Evolutionary conservation across 768 basidiomycete genomes (phyloP).

Genomic region (Suillus sp.): DNA sequence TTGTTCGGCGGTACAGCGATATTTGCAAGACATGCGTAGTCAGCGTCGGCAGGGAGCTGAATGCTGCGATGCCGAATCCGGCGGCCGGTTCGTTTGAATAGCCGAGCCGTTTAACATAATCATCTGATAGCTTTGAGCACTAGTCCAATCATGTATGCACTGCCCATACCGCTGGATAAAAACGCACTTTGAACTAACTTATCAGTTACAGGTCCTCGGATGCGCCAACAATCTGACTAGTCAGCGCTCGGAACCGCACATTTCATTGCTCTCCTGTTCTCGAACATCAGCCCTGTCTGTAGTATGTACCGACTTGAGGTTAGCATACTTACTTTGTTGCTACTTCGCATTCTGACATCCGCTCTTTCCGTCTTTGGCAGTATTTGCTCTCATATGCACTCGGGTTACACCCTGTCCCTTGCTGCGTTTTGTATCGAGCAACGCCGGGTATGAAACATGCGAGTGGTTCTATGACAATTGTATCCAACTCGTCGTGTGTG

Average conservation of each 20-base stretch:
- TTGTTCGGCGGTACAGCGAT: not conserved
- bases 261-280: not conserved
- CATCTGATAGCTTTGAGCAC: too few species aligned
- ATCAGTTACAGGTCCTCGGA: not conserved
- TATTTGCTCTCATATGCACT: not conserved
- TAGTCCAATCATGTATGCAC: too few species aligned
- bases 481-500: not conserved
- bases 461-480: not conserved
- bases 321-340: not conserved
- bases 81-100: not conserved
- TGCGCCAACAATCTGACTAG: not conserved
- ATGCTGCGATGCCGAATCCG: conserved; percentile 6
- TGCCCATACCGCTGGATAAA: not conserved
- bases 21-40: conserved; percentile 6
- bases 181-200: too few species aligned
- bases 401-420: not conserved
- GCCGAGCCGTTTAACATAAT: conserved; percentile 24
- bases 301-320: not conserved
- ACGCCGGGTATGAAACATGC: not conserved
- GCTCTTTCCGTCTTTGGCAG: not conserved
- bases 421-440: not conserved
- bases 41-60: conserved; percentile 6
- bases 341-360: not conserved
- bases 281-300: not conserved
- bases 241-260: not conserved